Evolutionary conservation across 1,139 yeast species (phyloP).

Genomic region (Tardiomyces blankii): DNA sequence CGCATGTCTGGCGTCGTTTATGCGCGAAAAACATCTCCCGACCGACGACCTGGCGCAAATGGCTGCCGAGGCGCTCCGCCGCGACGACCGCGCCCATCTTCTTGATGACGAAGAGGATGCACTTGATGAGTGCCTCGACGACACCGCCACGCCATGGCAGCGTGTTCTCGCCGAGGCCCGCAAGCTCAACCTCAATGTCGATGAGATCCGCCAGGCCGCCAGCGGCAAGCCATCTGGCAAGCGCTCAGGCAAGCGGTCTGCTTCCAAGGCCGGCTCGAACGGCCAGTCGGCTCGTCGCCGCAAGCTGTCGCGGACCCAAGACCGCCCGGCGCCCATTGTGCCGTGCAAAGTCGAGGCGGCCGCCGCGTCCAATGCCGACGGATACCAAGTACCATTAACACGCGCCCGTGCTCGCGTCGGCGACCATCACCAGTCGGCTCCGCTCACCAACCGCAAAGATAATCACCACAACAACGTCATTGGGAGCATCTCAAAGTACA

Average conservation of each 20-base stretch:
- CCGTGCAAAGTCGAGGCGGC: constrained; percentile 2
- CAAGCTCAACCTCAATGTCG: constrained; percentile 18
- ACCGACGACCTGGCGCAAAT: constrained; percentile 19
- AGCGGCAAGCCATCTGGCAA: constrained; percentile 6
- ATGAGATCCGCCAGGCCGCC: constrained; percentile 12
- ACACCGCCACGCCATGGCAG: constrained; percentile 13
- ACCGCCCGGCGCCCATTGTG: too few species aligned
- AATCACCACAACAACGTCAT: too few species aligned
- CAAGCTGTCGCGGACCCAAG: background rate
- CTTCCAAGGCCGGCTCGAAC: constrained; percentile 1
- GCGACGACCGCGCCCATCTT: constrained; percentile 17
- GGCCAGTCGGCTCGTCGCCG: constrained; percentile 1
- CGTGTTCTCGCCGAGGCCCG: constrained; percentile 19
- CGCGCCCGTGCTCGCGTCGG: background rate
- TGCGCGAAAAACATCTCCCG: constrained; percentile 6
- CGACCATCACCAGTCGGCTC: constrained; percentile 4
- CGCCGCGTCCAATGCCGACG: constrained; percentile 2
- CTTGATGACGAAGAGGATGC: constrained; percentile 24
- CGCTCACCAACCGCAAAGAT: constrained; percentile 4
- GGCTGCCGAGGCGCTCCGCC: constrained; percentile 17
- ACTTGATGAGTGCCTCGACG: constrained; percentile 10
- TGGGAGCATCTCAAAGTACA: constrained; percentile 13
- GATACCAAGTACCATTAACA: constrained; percentile 1
- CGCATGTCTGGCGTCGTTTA: constrained; percentile 1
- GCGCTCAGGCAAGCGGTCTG: constrained; percentile 4